phyloP scores from a whole-genome alignment of 1,139 yeast species.

The Pichia sp. region DNA sequence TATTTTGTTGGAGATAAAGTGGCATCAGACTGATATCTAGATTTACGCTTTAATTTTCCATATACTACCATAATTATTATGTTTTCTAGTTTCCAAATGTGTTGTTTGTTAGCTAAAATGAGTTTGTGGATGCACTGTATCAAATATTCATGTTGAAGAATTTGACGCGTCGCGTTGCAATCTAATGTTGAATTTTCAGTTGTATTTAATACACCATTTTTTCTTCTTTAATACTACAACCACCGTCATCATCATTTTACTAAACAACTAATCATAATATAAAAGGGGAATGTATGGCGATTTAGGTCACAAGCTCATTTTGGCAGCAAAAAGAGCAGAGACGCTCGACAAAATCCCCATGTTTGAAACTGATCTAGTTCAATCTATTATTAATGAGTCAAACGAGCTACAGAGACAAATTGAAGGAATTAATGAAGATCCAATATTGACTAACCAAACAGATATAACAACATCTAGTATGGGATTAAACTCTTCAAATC shows the following conservation, averaged over 20 bases:
- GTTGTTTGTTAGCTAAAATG: too few relatives aligned
- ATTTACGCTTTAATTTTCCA: constrained; percentile 6
- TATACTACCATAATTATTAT: constrained; percentile 4
- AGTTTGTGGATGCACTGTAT: too few relatives aligned
- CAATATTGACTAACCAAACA: background rate
- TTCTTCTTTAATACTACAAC: too few relatives aligned
- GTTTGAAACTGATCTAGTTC: constrained; percentile 71
- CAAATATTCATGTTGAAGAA: too few relatives aligned
- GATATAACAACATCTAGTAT: background rate
- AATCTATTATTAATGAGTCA: constrained; percentile 55
- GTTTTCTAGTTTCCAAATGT: background rate
- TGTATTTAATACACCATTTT: too few relatives aligned
- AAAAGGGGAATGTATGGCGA: constrained; percentile 76
- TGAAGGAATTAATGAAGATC: constrained; percentile 16
- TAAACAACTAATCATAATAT: background rate
- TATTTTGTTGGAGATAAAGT: constrained; percentile 9
- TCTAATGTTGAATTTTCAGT: too few relatives aligned
- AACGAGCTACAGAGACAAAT: constrained; percentile 48
- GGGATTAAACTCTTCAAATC: constrained; percentile 2
- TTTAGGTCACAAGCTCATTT: constrained; percentile 67
- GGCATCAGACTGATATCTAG: background rate
- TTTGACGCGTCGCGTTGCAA: constrained; percentile 7
- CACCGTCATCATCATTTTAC: too few relatives aligned
- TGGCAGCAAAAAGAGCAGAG: constrained; percentile 77
- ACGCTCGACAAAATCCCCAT: constrained; percentile 63